Evolutionary conservation across 768 basidiomycete species (phyloP).

Genomic region (Pholiota microspora): DNA sequence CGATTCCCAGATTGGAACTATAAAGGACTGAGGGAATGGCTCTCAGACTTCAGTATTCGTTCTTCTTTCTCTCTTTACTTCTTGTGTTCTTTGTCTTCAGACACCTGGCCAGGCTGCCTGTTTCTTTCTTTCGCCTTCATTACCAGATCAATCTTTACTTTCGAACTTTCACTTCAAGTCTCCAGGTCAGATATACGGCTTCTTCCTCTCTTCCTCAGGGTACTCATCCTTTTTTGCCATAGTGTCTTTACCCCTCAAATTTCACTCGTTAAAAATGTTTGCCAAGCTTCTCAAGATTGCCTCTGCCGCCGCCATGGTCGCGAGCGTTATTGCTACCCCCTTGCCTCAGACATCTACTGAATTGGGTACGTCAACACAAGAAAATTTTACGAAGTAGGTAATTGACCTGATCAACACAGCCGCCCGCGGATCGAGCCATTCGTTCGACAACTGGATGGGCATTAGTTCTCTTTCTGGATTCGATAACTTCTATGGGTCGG

Average conservation of each 20-base stretch:
- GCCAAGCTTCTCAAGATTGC: conserved; percentile 30
- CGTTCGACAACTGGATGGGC: conserved; percentile 38
- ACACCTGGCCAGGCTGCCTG: conserved; percentile 35
- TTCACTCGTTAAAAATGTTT: conserved; percentile 32
- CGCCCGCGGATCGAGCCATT: conserved; percentile 13
- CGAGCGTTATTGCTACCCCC: conserved; percentile 25
- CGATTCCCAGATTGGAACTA: conserved; percentile 2
- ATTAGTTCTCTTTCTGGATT: conserved; percentile 34
- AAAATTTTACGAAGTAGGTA: background rate
- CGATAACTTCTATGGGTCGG: conserved; percentile 44
- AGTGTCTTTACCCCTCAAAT: conserved; percentile 15
- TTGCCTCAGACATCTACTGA: conserved; percentile 10
- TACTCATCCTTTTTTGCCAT: background rate
- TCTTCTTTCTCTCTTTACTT: conserved; percentile 27
- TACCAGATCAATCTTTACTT: conserved; percentile 25
- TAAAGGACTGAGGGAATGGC: conserved; percentile 7
- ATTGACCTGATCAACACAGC: background rate
- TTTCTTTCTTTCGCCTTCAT: conserved; percentile 25
- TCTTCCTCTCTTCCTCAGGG: background rate
- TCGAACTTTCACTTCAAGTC: conserved; percentile 20
- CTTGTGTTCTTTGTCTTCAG: conserved; percentile 21
- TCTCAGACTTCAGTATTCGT: conserved; percentile 15
- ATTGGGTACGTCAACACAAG: conserved; percentile 7
- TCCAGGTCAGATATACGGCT: conserved; percentile 19
- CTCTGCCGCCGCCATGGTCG: conserved; percentile 28